Base-by-base conservation (phyloP, 768 basidiomycete species). In the Boletus rex-veris region DNA sequence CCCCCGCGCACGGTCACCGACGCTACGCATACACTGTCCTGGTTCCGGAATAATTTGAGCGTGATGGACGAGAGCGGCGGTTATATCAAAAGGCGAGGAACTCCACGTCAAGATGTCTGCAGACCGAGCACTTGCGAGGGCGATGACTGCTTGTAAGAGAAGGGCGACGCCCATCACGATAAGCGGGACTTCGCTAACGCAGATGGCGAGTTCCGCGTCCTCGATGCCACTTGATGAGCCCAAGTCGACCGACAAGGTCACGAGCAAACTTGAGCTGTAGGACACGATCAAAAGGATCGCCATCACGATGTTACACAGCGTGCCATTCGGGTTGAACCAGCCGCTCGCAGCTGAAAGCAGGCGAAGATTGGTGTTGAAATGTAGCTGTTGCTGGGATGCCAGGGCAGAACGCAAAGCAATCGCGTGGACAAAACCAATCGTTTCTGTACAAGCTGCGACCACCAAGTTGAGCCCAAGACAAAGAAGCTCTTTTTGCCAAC, bases 21-120 rank as follows among this genome's bases (percentile, higher is more conserved):
- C 63, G 38, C 63, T 51, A n/a, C 38, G 53, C 71, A 71, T 71
- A 28, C 71, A 69, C 10, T 47, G 65, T 5, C 57, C 63, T 3
- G 54, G 36, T 24, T 58, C 54, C 1, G 50, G 59, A 4, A 59
- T 0, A 41, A 71, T 60, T 9, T 61, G 61, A 2, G 60, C 54
- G 9, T 71, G 63, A 16, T 66, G 62, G 12, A 72, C 53, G 26
- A 71, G 54, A 3, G 69, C 71, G 1, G 71, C 67, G 4, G 69
- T 67, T 1, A 64, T 54, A 12, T 68, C 69, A 15, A 72, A 58
- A 16, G 65, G 54, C 2, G 69, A 71, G 28, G 69, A 65, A 18
- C 71, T 72, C 71, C 71, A 71, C 10, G 71, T 71, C 42, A 63
- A 35, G 33, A 71, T 56, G 49, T 64, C 58, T 16, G 65, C 61